Base-by-base conservation (phyloP, 2,329 filamentous ascomycete species). In the Hirsutella minnesotensis region DNA sequence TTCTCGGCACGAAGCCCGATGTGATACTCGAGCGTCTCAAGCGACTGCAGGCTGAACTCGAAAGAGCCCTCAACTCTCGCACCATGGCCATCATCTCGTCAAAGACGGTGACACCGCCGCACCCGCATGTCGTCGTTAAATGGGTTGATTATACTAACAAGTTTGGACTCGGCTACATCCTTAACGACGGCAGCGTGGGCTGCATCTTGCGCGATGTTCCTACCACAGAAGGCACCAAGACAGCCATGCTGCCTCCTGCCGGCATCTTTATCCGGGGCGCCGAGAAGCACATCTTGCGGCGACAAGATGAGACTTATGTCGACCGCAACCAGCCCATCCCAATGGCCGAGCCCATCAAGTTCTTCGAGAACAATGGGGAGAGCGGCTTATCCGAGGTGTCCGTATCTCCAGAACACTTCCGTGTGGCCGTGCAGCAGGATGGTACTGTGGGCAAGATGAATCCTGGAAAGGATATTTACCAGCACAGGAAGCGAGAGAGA, bases 101-200 rank as follows among this genome's bases (percentile, higher is more conserved):
- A 9, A 73, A 76, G 61, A 65, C 72, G 45, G 62, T 70, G 47
- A 59, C 71, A 43, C 65, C 73, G 56, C 56, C 79, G 47, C 60
- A 81, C 56, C 72, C 82, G 56, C 64, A 79, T 56, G 75, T 82
- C 37, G 78, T 82, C 12, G 75, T 82, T 10, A 87, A 89, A 56
- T 92, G 86, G 86, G 86, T 92, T 7, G 86, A 92, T 58, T 92
- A 92, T 60, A 87, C 84, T 46, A 86, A 88, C 61, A 88, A 88
- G 58, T 87, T 88, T 58, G 86, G 86, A 12, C 72, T 92, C 15
- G 86, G 86, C 30, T 92, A 90, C 55, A 86, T 90, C 45, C 67
- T 92, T 42, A 86, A 86, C 47, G 83, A 90, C 50, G 85, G 86
- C 24, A 87, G 80, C 47, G 80, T 89, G 18, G 86, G 85, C 15